Conservation (phyloP, 2,329 filamentous ascomycete species). For the Ophiostoma ips region DNA sequence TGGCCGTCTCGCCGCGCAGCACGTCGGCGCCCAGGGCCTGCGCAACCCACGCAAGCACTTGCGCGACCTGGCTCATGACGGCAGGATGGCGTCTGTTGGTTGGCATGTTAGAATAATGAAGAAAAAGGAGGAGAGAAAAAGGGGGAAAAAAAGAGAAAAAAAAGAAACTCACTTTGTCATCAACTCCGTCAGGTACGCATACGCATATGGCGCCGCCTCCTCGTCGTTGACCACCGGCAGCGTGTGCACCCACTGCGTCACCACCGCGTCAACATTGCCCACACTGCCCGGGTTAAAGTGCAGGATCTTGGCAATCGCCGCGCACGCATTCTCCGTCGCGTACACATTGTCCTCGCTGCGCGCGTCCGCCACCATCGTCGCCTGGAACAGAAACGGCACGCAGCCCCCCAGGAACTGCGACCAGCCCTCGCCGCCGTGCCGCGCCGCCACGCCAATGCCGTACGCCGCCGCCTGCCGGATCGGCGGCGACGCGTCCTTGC, state of each 20-base stretch:
- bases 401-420: conserved; percentile 72
- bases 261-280: conserved; percentile 58
- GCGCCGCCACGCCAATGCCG: conserved; percentile 87
- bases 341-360: conserved; percentile 89
- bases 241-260: conserved; percentile 78
- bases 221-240: conserved; percentile 90
- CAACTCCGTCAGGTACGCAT: conserved; percentile 77
- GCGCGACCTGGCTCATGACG: conserved; percentile 62
- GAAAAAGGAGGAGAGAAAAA: background rate
- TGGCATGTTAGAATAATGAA: background rate
- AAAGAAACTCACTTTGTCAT: conserved; percentile 72
- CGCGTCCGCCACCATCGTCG: conserved; percentile 66
- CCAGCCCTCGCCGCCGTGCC: conserved; percentile 80
- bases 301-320: conserved; percentile 91
- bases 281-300: conserved; percentile 76
- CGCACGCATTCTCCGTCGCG: conserved; percentile 93
- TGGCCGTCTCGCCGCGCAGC: conserved; percentile 69
- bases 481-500: conserved; percentile 65
- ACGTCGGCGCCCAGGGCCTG: conserved; percentile 86
- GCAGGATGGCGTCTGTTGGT: conserved; percentile 63
- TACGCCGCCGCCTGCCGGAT: conserved; percentile 95
- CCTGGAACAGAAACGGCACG: conserved; percentile 71
- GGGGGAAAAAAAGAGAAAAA: background rate
- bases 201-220: conserved; percentile 92
- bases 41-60: conserved; percentile 72